Base-by-base conservation (phyloP, 495 filamentous ascomycete species). In the Rostrohypoxylon terebratum region DNA sequence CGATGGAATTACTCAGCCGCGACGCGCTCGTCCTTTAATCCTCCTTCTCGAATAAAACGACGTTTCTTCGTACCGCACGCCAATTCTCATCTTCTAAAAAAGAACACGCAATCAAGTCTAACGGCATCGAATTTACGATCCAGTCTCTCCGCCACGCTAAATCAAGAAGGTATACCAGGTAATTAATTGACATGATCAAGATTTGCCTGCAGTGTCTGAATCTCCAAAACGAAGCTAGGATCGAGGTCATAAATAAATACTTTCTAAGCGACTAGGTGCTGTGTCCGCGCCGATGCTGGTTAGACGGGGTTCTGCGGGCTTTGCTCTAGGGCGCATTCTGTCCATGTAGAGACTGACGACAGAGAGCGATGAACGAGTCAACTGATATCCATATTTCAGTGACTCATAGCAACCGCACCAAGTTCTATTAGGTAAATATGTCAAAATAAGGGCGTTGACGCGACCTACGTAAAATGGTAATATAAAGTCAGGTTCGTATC, bases 21-120 rank as follows among this genome's bases (percentile, higher is more conserved):
- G 44, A 62, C 18, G 60, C 55, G n/a, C 47, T 65, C 8, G 11
- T 51, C 33, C 57, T 66, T 51, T 67, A 45, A 72, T 72, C 69
- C 69, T 62, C 31, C 63, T 48, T 66, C 31, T 55, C 18, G 20
- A 31, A 25, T 7, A 61, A 65, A 50, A n/a, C 16, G 58, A 68
- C 20, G 16, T 31, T 31, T 61, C 48, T 28, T 61, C 48, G 62
- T 72, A 63, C 67, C 59, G 18, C 50, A 67, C 14, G 38, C 7
- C 38, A n/a, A 58, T 66, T 55, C n/a, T 34, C 16, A 66, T 66
- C 57, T 62, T 61, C 34, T 50, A 18, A 45, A 48, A 44, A 6
- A 44, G 13, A 68, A 68, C 36, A 47, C 31, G 45, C 57, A 21
- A 54, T 45, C 60, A 20, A 28, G 33, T 40, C 44, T 8, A 50